Evolutionary conservation across 2,329 filamentous ascomycete species (phyloP), one percentile per base, ranked within the genome.

Genomic region (Drechslerella dactyloides): DNA sequence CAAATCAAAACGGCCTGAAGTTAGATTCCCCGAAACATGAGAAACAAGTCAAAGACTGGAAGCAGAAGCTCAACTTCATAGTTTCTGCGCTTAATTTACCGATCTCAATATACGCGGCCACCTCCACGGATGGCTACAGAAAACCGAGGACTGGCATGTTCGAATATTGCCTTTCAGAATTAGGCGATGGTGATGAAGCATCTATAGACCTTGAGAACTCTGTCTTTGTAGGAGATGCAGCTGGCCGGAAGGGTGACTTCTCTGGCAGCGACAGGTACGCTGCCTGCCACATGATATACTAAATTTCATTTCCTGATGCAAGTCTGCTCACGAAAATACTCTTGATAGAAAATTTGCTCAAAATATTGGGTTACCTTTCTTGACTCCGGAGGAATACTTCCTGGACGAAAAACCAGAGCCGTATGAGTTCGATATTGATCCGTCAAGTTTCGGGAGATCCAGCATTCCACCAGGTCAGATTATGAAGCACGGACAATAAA

Each of bases 61-160:
- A 97, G 79, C 83, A 87, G 60, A 66, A 64, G 40, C 35, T 72
- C 24, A 53, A 54, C 19, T 61, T 40, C 23, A 86, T 89, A 73
- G 83, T 82, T 21, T 84, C 86, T 1, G 84, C 87, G 57, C 84
- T 96, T 30, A 86, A 92, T 76, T 80, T 97, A 7, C 91, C 93
- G 0, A 83, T 90, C 11, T 88, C 85, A 1, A 78, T 97, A 21
- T 97, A 97, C 79, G 94, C 93, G 6, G 93, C 94, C 1, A 96
- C 93, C 0, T 56, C 61, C 48, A 87, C 82, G 44, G 93, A 97
- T 76, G 83, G 85, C 4, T 97, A 88, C 79, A 86, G 94, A 61
- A 99, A 99, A 80, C 94, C 94, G 2, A 84, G 93, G 42, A 84
- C 83, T 1, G 93, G 93, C 19, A 97, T 97, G 90, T 99, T 94